Conservation (phyloP, 1,284 basidiomycete species). For the Testicularia cyperi region DNA sequence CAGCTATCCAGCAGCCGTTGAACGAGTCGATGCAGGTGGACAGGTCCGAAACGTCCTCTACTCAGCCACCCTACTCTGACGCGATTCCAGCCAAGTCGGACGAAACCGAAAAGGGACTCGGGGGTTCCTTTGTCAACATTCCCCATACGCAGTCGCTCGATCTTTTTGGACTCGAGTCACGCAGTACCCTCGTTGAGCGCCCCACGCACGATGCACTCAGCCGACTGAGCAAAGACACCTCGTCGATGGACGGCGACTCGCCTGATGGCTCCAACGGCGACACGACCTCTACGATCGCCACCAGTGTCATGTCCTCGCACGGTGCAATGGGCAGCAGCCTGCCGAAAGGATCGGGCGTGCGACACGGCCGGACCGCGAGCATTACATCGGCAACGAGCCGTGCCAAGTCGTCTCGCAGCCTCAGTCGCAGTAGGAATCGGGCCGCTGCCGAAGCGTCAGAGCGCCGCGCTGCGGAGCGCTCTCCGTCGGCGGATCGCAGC, state of each 20-base stretch:
- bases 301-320: constrained; percentile 33
- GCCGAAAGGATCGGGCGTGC: constrained; percentile 11
- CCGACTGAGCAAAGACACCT: constrained; percentile 24
- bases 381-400: constrained; percentile 25
- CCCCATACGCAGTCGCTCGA: constrained; percentile 25
- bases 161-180: constrained; percentile 24
- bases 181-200: constrained; percentile 11
- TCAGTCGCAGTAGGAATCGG: constrained; percentile 24
- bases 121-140: constrained; percentile 35
- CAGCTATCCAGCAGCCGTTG: constrained; percentile 5
- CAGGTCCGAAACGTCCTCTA: not conserved
- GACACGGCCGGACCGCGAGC: constrained; percentile 32
- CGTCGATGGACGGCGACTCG: constrained; percentile 38
- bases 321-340: constrained; percentile 29
- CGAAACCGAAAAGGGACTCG: constrained; percentile 11
- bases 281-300: constrained; percentile 38
- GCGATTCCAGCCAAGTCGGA: not conserved
- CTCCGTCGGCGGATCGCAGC: constrained; percentile 32
- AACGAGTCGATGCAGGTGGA: not conserved
- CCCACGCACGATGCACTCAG: constrained; percentile 18
- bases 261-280: constrained; percentile 41
- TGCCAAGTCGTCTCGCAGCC: constrained; percentile 28
- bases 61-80: constrained; percentile 1
- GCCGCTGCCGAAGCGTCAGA: constrained; percentile 15
- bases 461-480: constrained; percentile 27